Percentiles rank a stretch among this genome's conserved stretches.
Conservation (phyloP, 208 protist genomes). For the Angomonas desouzai region DNA sequence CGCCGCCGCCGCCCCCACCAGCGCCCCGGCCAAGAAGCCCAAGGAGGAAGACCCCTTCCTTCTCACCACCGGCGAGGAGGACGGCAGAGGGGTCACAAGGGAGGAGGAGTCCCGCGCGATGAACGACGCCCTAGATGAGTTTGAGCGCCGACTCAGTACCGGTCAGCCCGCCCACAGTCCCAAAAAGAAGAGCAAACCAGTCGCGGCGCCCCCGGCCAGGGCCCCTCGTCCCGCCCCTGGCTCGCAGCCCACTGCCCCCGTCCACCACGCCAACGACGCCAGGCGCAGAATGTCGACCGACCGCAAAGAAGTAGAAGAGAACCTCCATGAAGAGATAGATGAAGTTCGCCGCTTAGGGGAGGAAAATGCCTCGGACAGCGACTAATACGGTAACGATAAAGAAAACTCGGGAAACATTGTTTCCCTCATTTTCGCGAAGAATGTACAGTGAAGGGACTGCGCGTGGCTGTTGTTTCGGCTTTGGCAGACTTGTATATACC, state of each 20-base stretch:
- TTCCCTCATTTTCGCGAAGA: too few species aligned
- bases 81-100: neutral
- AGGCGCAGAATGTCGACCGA: constrained; percentile 1
- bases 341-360: constrained; percentile 3
- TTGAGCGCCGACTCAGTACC: constrained; percentile 6
- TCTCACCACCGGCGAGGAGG: neutral
- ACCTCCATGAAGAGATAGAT: constrained; percentile 3
- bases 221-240: neutral
- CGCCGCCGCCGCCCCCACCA: neutral
- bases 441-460: too few species aligned
- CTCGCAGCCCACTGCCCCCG: neutral
- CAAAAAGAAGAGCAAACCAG: neutral
- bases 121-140: neutral
- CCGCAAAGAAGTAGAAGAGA: neutral
- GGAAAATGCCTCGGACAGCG: neutral
- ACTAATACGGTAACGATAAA: neutral
- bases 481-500: too few species aligned
- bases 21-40: neutral
- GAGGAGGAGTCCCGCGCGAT: neutral
- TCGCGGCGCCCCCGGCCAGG: neutral
- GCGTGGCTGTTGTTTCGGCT: neutral
- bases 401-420: too few species aligned
- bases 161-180: constrained; percentile 7
- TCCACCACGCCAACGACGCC: neutral
- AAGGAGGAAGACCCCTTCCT: neutral